phyloP scores from a whole-genome alignment of 2,329 filamentous ascomycete genomes.

The Xylariaceae sp. region DNA sequence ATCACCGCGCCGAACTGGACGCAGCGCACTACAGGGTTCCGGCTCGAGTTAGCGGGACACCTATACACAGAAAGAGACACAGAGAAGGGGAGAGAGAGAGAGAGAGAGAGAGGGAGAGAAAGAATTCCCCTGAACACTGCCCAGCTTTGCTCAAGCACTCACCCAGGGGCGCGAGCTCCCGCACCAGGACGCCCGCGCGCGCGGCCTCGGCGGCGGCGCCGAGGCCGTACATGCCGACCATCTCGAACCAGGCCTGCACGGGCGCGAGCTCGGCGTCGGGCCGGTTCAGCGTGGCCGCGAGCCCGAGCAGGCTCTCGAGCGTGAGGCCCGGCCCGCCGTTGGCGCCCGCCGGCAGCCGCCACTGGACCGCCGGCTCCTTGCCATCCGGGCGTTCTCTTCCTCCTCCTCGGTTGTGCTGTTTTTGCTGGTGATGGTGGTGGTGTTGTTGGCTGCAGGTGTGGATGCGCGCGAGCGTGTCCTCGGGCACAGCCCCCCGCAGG shows the following conservation, averaged over 20 bases:
- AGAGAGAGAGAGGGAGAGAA: no score
- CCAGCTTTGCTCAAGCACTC: no score
- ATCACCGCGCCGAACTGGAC: constrained; percentile 41
- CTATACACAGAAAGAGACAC: no score
- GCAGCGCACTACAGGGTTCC: constrained; percentile 41
- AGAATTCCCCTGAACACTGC: no score
- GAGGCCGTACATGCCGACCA: constrained; percentile 33
- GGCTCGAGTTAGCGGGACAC: no score
- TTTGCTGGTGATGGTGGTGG: neutral
- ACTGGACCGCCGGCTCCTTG: neutral
- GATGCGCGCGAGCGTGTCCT: neutral
- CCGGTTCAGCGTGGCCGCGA: constrained; percentile 37
- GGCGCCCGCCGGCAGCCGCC: neutral
- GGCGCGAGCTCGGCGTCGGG: constrained; percentile 38
- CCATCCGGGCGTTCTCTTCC: no score
- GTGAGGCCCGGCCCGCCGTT: constrained; percentile 23
- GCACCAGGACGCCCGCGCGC: constrained; percentile 30
- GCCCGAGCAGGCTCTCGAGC: constrained; percentile 34
- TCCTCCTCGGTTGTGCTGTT: no score
- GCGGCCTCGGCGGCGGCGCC: constrained; percentile 27
- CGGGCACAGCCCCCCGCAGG: constrained; percentile 13
- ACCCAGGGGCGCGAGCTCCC: constrained; percentile 33
- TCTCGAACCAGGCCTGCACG: constrained; percentile 49
- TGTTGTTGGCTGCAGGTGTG: neutral
- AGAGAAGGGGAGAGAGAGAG: no score